Evolutionary conservation across 2,329 filamentous ascomycete genomes (phyloP), one percentile per base, ranked within the genome.

Genomic region (Chaetomiaceae sp.): DNA sequence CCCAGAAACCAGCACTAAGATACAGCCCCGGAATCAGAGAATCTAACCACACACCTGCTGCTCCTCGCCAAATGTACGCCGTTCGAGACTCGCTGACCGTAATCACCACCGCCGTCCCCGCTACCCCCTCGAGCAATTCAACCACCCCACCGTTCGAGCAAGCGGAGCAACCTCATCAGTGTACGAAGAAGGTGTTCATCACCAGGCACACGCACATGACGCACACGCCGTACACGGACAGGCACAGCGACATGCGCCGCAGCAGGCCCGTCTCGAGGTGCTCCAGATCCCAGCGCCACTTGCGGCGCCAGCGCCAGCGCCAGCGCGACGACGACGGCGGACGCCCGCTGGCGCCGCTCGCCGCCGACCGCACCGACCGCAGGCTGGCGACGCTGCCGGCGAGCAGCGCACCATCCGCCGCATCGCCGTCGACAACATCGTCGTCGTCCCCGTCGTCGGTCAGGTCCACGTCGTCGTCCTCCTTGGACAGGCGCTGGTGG

Each of bases 191-290:
- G 12, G 86, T 81, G 63, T 97, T 97, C 61, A 89, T 88, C 35
- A 79, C 70, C 57, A 98, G 68, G 62, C 90, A 97, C 38, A 91
- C 83, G 22, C 87, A 69, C 93, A 98, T 97, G 43, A 98, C 89
- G 39, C 86, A 68, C 8, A 88, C 56, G 17, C 93, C 93, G 61
- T 98, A 98, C 8, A 89, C 72, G 7, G 86, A 84, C 49, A 98
- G 70, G 1, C 72, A 83, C 38, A 96, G 70, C 43, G 88, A 83
- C 52, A 88, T 66, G 59, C 81, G 84, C 48, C 93, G 76, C 45
- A 97, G 64, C 74, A 75, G 47, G 56, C 76, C 62, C 65, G 81
- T 69, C 69, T 79, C 81, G 65, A 90, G 56, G 69, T 83, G 70
- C 68, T 83, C 68, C 52, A 81, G 62, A 57, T 78, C 72, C 78